phyloP scores from a whole-genome alignment of 2,329 filamentous ascomycete genomes.

The Penicillium digitatum region DNA sequence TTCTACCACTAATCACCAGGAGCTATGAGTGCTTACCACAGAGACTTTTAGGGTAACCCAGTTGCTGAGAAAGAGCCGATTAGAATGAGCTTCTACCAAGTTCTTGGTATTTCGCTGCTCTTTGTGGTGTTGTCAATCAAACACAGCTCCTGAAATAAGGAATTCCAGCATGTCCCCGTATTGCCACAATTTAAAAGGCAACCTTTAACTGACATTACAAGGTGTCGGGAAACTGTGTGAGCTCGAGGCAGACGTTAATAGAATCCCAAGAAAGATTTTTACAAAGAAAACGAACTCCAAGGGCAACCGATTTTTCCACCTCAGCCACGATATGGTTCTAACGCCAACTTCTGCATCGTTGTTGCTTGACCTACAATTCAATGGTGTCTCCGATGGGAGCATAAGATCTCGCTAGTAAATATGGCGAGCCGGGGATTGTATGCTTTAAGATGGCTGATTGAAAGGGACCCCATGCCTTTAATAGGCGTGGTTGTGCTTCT shows the following conservation, averaged over 20 bases:
- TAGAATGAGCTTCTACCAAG: neutral
- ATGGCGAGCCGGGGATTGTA: too few species aligned
- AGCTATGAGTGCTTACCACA: neutral
- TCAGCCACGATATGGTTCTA: conserved; percentile 13
- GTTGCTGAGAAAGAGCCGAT: conserved; percentile 20
- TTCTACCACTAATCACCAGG: neutral
- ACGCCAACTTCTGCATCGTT: conserved; percentile 24
- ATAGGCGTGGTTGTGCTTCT: neutral
- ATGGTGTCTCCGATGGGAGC: conserved; percentile 23
- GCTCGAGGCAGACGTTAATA: conserved; percentile 18
- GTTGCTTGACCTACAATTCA: conserved; percentile 25
- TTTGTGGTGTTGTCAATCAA: conserved; percentile 9
- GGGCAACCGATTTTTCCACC: conserved; percentile 12
- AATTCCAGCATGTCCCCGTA: neutral
- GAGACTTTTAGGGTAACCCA: conserved; percentile 6
- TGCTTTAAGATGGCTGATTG: neutral
- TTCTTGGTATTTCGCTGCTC: neutral
- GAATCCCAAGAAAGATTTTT: conserved; percentile 21
- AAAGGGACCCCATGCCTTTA: neutral
- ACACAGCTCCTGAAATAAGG: neutral
- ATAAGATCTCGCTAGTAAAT: conserved; percentile 21
- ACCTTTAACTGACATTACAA: neutral
- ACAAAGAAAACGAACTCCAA: conserved; percentile 12
- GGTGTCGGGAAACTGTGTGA: conserved; percentile 15
- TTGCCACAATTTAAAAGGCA: neutral